Base-by-base conservation (phyloP, 257 asterid genomes). In the Capsicum rhomboideum region DNA sequence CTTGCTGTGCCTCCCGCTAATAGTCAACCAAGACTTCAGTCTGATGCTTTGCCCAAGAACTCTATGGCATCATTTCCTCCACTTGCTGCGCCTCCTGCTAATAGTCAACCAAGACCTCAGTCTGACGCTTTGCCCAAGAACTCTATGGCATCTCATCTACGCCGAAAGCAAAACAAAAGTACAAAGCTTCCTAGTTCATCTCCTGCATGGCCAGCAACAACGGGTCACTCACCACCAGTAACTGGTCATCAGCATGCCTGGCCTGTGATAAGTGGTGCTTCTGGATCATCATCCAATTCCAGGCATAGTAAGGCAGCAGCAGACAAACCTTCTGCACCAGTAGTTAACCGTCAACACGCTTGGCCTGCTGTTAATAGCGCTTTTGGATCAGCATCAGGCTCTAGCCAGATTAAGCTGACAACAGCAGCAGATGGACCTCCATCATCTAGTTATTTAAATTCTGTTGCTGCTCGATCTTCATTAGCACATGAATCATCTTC, bases 61-160 rank as follows among this genome's bases (percentile, higher is more conserved):
- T 87, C n/a, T n/a, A n/a, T n/a, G 37, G 2, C 95, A 80, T 88
- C 94, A 12, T 96, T 96, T 88, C 99, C 99, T 84, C 98, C 99
- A 34, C 92, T 97, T 9, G 86, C 92, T 13, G 84, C 77, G 63
- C 95, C 90, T 78, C 80, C 97, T 78, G 90, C 85, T 83, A 88
- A 84, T 85, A 93, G 85, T 90, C 98, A 90, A 84, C 92, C 84
- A 49, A 91, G 63, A 56, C 81, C 94, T 50, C 85, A 87, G 49
- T 83, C 90, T 56, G 96, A 90, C 86, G 86, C 64, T 82, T 66
- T 83, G 67, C 83, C 84, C 1, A 89, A 82, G 85, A 93, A 88
- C 74, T 87, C 93, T 52, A 93, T 97, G 97, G 98, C 97, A 20
- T 89, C 93, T 42, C 97, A 64, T 81, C 88, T 95, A 26, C 98